Evolutionary conservation across 2,329 filamentous ascomycete species (phyloP).

Genomic region (Eutypella sp.): DNA sequence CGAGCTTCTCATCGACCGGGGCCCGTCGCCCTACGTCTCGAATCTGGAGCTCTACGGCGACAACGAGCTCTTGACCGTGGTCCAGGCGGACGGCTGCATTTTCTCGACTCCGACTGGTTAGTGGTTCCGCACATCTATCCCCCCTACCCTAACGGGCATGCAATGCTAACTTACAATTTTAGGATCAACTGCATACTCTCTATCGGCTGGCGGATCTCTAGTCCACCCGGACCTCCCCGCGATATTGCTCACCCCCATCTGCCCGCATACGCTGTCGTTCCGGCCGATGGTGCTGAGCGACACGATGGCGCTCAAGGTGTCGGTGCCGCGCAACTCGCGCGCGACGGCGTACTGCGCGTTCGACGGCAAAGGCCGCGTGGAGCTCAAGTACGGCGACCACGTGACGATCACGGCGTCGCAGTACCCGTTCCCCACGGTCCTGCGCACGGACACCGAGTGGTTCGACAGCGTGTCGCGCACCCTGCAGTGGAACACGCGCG

Average conservation of each 20-base stretch:
- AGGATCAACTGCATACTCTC: constrained; percentile 87
- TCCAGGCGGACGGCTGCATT: constrained; percentile 96
- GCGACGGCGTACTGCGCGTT: constrained; percentile 96
- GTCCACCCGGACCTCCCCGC: constrained; percentile 96
- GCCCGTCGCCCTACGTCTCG: constrained; percentile 93
- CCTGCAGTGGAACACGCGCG: constrained; percentile 89
- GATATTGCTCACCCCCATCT: constrained; percentile 94
- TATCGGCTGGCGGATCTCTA: constrained; percentile 90
- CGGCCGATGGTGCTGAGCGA: constrained; percentile 96
- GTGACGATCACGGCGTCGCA: constrained; percentile 95
- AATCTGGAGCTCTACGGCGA: constrained; percentile 96
- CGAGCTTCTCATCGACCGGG: constrained; percentile 95
- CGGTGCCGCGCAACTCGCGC: constrained; percentile 76
- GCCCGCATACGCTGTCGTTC: constrained; percentile 94
- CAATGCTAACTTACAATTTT: no score
- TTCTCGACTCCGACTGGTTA: constrained; percentile 90
- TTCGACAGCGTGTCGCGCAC: constrained; percentile 93
- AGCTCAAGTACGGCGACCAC: constrained; percentile 87
- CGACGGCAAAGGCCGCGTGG: constrained; percentile 92
- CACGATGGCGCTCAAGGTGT: constrained; percentile 85
- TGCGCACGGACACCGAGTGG: constrained; percentile 87
- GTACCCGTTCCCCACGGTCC: constrained; percentile 95
- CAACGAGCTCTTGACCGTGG: constrained; percentile 87
- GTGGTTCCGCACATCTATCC: no score
- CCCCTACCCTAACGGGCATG: constrained; percentile 5